phyloP scores from a whole-genome alignment of 768 basidiomycete genomes.

The Rhodotorula graminis region DNA sequence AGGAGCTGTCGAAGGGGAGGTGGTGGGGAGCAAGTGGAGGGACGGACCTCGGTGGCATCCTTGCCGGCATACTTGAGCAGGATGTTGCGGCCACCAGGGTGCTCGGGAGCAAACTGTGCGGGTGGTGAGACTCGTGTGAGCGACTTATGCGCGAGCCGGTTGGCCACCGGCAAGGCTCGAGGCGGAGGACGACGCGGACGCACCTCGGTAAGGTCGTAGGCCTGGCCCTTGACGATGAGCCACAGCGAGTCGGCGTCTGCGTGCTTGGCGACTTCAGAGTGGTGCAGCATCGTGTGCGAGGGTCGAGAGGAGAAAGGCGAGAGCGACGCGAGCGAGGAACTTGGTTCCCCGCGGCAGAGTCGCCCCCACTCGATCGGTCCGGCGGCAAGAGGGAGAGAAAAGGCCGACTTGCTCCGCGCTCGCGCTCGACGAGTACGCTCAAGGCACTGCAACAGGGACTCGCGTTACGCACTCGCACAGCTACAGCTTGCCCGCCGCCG shows the following conservation, averaged over 20 bases:
- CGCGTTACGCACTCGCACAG: too few species aligned
- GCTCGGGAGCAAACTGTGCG: constrained; percentile 27
- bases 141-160: too few species aligned
- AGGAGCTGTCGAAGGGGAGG: too few species aligned
- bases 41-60: constrained; percentile 56
- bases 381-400: neutral
- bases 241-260: constrained; percentile 62
- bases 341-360: neutral
- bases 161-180: neutral
- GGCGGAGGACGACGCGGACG: neutral
- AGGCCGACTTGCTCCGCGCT: too few species aligned
- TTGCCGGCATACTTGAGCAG: constrained; percentile 78
- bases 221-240: constrained; percentile 71
- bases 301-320: too few species aligned
- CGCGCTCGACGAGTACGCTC: too few species aligned
- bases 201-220: constrained; percentile 8
- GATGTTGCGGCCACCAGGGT: constrained; percentile 62
- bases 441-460: too few species aligned
- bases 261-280: constrained; percentile 40
- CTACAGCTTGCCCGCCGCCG: constrained; percentile 11
- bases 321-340: too few species aligned
- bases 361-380: too few species aligned
- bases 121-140: too few species aligned
- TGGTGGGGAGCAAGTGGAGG: neutral
- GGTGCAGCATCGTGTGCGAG: constrained; percentile 23